Conservation (phyloP, 768 basidiomycete species). For the Pulveroboletus sp. region DNA sequence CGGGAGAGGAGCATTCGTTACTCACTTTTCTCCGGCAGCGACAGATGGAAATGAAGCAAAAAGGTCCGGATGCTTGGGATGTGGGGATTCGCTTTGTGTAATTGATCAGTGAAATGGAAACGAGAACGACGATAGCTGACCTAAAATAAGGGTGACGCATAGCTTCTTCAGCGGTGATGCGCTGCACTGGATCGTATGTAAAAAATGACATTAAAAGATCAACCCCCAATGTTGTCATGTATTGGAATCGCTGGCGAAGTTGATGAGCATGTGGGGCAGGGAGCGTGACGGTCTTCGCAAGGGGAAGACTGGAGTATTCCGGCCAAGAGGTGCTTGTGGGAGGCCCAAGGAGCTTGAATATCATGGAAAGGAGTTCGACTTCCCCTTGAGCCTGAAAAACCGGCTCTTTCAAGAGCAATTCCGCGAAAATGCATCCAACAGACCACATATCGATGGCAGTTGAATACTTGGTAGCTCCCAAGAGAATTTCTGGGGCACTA, state of each 20-base stretch:
- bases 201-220: slow-evolving; percentile 79
- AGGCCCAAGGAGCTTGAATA: slow-evolving; percentile 93
- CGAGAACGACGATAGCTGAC: slow-evolving; percentile 35
- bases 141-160: slow-evolving; percentile 87
- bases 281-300: slow-evolving; percentile 72
- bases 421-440: slow-evolving; percentile 97
- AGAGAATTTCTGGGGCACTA: slow-evolving; percentile 91
- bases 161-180: slow-evolving; percentile 89
- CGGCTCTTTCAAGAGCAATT: slow-evolving; percentile 90
- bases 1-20: background rate
- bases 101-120: slow-evolving; percentile 2
- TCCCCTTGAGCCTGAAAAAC: slow-evolving; percentile 98
- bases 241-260: slow-evolving; percentile 81
- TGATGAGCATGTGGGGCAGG: slow-evolving; percentile 71
- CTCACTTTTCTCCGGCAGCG: slow-evolving; percentile 93
- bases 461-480: slow-evolving; percentile 90
- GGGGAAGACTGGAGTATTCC: slow-evolving; percentile 70
- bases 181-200: slow-evolving; percentile 81
- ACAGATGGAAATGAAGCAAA: slow-evolving; percentile 95
- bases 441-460: slow-evolving; percentile 99
- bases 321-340: slow-evolving; percentile 88
- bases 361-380: slow-evolving; percentile 87
- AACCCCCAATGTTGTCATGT: slow-evolving; percentile 77
- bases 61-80: slow-evolving; percentile 93
- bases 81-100: slow-evolving; percentile 72